Base-by-base conservation (phyloP, 2,329 filamentous ascomycete genomes). In the Lachnellula occidentalis region DNA sequence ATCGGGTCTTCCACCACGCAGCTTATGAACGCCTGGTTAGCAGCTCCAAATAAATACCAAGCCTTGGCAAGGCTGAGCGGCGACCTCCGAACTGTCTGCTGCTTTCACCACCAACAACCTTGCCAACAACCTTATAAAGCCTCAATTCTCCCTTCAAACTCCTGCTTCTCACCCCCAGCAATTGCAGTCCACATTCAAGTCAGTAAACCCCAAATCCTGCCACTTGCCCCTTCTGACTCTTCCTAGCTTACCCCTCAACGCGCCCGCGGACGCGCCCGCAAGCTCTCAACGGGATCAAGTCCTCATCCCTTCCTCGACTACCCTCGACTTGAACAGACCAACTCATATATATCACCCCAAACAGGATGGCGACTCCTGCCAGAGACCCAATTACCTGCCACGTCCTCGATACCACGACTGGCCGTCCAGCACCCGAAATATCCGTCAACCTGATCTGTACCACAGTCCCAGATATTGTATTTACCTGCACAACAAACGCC, bases 401-500 rank as follows among this genome's bases (percentile, higher is more conserved):
- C 76, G 82, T 92, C 71, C 88, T 94, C 70, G 88, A 94, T 77
- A 92, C 88, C 11, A 81, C 83, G n/a, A 74, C 80, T 58, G 89
- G 89, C 66, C 79, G 78, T 54, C 89, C 89, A 21, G 89, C 82
- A 15, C 72, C 77, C 54, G 76, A 77, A 58, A 81, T 94, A 64
- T 77, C 78, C 60, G 87, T 92, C 54, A 82, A 64, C 15, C 48
- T 64, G 55, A 42, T 54, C 67, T 55, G 56, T 68, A 12, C 58
- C 68, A 46, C 51, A 46, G 41, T 48, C 58, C 48, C 61, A 63
- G 46, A 62, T 68, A 12, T 73, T 65, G 71, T 76, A 49, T 90
- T 88, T 70, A 80, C 79, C 64, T 83, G 80, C n/a, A 76, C 73
- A 47, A 92, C 89, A 48, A 88, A 92, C 73, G 74, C 78, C 59